Evolutionary conservation across 768 basidiomycete species (phyloP).

Genomic region (Collybiopsis confluens): DNA sequence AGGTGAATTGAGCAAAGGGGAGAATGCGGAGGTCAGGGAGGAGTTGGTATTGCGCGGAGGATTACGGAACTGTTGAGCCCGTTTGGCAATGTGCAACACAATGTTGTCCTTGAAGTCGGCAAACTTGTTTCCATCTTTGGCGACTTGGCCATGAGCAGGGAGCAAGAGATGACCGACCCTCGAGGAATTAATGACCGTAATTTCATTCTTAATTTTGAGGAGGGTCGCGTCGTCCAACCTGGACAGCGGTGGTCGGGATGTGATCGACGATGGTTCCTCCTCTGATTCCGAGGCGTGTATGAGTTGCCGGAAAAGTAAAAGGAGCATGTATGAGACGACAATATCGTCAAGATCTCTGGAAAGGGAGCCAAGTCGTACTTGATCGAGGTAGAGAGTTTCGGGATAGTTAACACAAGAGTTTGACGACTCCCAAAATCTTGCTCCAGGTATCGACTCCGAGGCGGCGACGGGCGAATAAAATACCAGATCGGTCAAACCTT

Average conservation of each 20-base stretch:
- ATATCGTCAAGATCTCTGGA: constrained; percentile 72
- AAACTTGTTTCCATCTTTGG: constrained; percentile 45
- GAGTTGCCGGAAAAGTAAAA: constrained; percentile 77
- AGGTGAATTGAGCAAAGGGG: constrained; percentile 5
- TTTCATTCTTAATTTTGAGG: constrained; percentile 64
- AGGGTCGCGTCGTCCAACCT: constrained; percentile 51
- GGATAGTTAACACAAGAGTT: constrained; percentile 47
- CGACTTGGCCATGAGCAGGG: constrained; percentile 17
- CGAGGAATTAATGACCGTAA: constrained; percentile 61
- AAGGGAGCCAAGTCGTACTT: constrained; percentile 59
- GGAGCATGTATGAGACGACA: constrained; percentile 72
- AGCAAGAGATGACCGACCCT: constrained; percentile 54
- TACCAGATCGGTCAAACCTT: constrained; percentile 61
- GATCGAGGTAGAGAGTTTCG: constrained; percentile 82
- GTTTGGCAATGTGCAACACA: constrained; percentile 70
- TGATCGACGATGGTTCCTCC: constrained; percentile 20
- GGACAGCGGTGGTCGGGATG: constrained; percentile 24
- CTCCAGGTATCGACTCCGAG: background rate
- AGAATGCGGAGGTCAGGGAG: constrained; percentile 2
- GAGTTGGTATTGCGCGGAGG: background rate
- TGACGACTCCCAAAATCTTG: background rate
- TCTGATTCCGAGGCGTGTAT: constrained; percentile 35
- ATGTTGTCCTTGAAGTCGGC: constrained; percentile 56
- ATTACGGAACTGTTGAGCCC: constrained; percentile 47
- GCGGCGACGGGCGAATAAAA: constrained; percentile 44